Evolutionary conservation across 176 grass and related monocot genomes (phyloP), one percentile per base, ranked within the genome.

Genomic region (barley (Hordeum vulgare)): DNA sequence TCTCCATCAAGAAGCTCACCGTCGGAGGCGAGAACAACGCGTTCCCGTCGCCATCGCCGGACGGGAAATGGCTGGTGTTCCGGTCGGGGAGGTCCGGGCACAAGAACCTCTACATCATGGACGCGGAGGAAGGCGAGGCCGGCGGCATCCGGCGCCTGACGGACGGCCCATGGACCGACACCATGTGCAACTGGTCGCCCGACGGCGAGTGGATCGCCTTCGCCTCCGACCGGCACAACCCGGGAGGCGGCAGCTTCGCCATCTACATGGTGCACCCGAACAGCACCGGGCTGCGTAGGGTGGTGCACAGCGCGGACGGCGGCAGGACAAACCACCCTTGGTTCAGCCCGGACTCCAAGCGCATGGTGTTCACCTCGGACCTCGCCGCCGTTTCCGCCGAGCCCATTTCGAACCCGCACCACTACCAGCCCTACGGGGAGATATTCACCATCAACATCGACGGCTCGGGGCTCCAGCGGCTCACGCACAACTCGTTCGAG

Each of bases 161-260:
- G 0, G 85, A 95, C 34, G 96, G 96, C 0, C 89, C 95, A 0
- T 98, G 95, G 92, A 88, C 78, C 0, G 95, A 98, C 83, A 98
- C 95, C 20, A 98, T 98, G 93, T 95, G 96, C 91, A 98, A 88
- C 61, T 98, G 93, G 96, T 95, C 96, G 2, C 91, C 93, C 1
- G 93, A 95, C 11, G 91, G 96, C 15, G 93, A 98, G 66, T 98
- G 96, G 96, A 98, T 98, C 59, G 93, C 96, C 67, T 98, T 95
- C 53, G 84, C 96, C 13, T 98, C 93, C 27, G 89, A 95, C 76
- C 85, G 93, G 76, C 82, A 98, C 62, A 60, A 85, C 51, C 96
- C 96, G 0, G 91, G 96, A 11, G 67, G 72, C 17, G 96, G 93
- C 63, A 85, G 91, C 85, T 98, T 95, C 34, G 85, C 87, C 53